These are phyloP conservation scores for Fabrea salina DNA, from an alignment of 169 alveolate genomes.

Conservation along the genomic window DNA sequence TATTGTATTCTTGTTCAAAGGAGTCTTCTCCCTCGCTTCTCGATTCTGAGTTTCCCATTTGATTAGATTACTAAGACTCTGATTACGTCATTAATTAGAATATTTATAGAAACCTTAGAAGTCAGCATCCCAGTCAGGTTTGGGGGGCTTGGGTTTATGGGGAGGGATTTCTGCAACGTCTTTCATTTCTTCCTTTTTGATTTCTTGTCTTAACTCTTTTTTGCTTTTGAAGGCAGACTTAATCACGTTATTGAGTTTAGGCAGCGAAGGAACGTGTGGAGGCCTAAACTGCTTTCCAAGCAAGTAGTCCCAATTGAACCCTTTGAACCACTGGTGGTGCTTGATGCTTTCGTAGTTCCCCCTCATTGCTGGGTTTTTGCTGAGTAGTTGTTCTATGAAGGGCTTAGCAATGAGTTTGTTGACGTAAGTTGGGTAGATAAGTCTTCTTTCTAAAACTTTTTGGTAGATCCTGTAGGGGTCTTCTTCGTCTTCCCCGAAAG, in stretches of 20 bases:
- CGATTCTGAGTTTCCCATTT: no score
- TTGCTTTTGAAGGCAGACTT: neutral
- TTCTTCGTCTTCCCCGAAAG: slow-evolving; percentile 75
- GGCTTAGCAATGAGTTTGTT: slow-evolving; percentile 33
- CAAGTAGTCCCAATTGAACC: slow-evolving; percentile 7
- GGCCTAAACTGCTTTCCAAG: slow-evolving; percentile 13
- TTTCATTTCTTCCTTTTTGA: no score
- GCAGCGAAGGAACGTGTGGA: slow-evolving; percentile 17
- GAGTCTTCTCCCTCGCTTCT: no score
- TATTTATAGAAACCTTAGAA: no score
- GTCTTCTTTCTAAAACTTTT: slow-evolving; percentile 40
- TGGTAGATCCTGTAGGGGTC: slow-evolving; percentile 69
- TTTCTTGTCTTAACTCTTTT: no score
- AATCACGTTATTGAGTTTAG: neutral
- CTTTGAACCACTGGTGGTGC: slow-evolving; percentile 14
- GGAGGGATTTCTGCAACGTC: no score
- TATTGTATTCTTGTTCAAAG: no score
- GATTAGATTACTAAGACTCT: no score
- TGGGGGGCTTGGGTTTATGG: no score
- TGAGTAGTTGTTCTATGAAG: slow-evolving; percentile 41
- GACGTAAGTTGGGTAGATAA: slow-evolving; percentile 40
- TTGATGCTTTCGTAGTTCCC: neutral
- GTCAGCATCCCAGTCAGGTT: no score
- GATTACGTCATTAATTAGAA: no score
- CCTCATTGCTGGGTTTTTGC: slow-evolving; percentile 38